phyloP scores from a whole-genome alignment of 2,329 filamentous ascomycete genomes.

The Botrytis aclada region DNA sequence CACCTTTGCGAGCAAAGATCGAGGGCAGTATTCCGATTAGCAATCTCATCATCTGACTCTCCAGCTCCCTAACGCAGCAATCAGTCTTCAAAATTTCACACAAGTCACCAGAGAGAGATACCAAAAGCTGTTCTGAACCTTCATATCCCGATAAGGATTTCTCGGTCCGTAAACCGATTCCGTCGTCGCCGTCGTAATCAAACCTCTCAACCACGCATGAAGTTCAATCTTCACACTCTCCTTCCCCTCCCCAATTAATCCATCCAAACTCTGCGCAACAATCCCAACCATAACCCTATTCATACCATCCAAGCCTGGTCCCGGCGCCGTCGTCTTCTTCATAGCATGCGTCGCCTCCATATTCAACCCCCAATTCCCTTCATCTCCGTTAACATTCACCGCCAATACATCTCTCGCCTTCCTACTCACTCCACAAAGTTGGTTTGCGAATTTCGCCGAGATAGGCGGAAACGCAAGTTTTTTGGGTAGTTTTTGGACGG shows the following conservation, averaged over 20 bases:
- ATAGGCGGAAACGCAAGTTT: conserved; percentile 42
- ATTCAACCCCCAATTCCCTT: conserved; percentile 24
- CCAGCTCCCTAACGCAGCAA: conserved; percentile 32
- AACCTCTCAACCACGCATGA: background rate
- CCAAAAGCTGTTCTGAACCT: conserved; percentile 14
- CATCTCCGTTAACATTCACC: conserved; percentile 40
- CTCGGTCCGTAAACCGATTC: conserved; percentile 16
- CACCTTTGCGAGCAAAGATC: conserved; percentile 20
- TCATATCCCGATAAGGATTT: conserved; percentile 11
- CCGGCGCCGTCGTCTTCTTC: background rate
- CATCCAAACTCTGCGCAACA: conserved; percentile 4
- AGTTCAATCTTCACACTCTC: background rate
- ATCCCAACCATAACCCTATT: conserved; percentile 7
- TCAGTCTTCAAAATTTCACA: conserved; percentile 27
- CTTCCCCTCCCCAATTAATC: background rate
- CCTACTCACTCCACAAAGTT: conserved; percentile 27
- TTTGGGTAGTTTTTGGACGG: conserved; percentile 42
- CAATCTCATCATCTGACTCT: conserved; percentile 36
- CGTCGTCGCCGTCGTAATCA: conserved; percentile 4
- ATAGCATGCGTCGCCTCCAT: background rate
- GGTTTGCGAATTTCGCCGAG: conserved; percentile 27
- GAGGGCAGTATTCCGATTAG: conserved; percentile 1
- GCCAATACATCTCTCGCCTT: conserved; percentile 36
- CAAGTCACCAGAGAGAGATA: background rate
- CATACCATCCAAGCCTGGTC: conserved; percentile 8